A percentile compares a stretch with the other conserved stretches of the same genome.
These are phyloP conservation scores for Ophiocordyceps australis DNA, from an alignment of 2,329 filamentous ascomycete genomes.

Conservation along the genomic window DNA sequence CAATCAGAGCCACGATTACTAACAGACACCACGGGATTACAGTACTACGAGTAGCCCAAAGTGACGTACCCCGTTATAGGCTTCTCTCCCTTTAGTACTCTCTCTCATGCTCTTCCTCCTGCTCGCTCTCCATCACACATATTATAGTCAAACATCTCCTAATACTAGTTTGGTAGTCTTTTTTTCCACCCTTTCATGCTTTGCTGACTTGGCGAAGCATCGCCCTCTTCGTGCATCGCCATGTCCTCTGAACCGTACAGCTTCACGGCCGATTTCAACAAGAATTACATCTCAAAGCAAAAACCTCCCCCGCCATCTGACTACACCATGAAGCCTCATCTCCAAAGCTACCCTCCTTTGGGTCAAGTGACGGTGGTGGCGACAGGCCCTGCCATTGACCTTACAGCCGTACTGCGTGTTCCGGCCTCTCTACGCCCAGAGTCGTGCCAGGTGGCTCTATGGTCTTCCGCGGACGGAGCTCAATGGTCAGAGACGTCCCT, in stretches of 20 bases:
- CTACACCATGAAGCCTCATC: slow-evolving; percentile 14
- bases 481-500: slow-evolving; percentile 35
- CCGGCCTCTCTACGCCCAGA: slow-evolving; percentile 32
- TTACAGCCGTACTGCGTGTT: slow-evolving; percentile 55
- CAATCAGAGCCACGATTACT: slow-evolving; percentile 18
- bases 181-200: too few relatives aligned
- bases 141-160: background rate
- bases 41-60: too few relatives aligned
- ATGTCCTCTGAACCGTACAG: slow-evolving; percentile 13
- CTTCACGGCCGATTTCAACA: slow-evolving; percentile 17
- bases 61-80: too few relatives aligned
- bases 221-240: too few relatives aligned
- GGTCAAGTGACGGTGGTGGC: slow-evolving; percentile 52
- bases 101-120: too few relatives aligned
- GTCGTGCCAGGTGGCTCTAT: slow-evolving; percentile 56
- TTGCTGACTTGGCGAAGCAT: too few relatives aligned
- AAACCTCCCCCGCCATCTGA: slow-evolving; percentile 11
- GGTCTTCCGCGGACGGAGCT: slow-evolving; percentile 43
- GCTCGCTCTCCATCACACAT: background rate
- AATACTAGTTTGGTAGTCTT: too few relatives aligned
- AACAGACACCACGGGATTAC: too few relatives aligned
- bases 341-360: slow-evolving; percentile 48
- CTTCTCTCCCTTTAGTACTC: too few relatives aligned
- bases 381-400: slow-evolving; percentile 25
- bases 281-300: slow-evolving; percentile 18